phyloP scores from a whole-genome alignment of 1,139 yeast genomes.

The Nakaseomyces nivariensis region DNA sequence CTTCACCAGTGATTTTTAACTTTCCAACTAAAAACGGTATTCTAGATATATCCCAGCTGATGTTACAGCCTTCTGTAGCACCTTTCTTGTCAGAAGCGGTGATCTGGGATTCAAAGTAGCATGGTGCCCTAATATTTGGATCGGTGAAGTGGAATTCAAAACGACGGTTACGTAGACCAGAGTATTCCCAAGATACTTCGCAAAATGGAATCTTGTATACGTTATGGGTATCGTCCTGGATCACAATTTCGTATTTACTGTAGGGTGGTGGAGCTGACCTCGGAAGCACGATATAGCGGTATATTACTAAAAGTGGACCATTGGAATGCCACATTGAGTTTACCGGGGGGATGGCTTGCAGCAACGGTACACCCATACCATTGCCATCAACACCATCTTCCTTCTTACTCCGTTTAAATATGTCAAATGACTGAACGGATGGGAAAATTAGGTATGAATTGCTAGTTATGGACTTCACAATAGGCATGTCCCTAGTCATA shows the following conservation, averaged over 20 bases:
- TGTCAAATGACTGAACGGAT: neutral
- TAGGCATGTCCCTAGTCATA: conserved; percentile 1
- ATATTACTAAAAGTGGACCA: neutral
- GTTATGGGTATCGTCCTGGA: neutral
- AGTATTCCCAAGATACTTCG: neutral
- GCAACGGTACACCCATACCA: conserved; percentile 1
- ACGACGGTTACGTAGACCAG: neutral
- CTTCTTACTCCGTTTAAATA: neutral
- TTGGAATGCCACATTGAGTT: neutral
- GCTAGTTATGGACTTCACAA: neutral
- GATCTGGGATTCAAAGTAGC: neutral
- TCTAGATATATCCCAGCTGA: conserved; percentile 1
- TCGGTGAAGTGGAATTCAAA: neutral
- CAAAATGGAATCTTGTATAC: neutral
- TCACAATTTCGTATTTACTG: neutral
- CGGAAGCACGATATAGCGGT: neutral
- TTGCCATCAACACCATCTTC: neutral
- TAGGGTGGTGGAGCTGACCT: neutral
- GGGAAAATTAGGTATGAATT: neutral
- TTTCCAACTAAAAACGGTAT: neutral
- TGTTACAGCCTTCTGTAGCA: neutral
- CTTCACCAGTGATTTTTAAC: neutral
- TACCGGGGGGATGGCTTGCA: neutral
- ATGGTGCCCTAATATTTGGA: neutral
- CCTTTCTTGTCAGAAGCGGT: neutral